Conservation (phyloP, 495 filamentous ascomycete genomes). For the Aspergillus haitiensis region DNA sequence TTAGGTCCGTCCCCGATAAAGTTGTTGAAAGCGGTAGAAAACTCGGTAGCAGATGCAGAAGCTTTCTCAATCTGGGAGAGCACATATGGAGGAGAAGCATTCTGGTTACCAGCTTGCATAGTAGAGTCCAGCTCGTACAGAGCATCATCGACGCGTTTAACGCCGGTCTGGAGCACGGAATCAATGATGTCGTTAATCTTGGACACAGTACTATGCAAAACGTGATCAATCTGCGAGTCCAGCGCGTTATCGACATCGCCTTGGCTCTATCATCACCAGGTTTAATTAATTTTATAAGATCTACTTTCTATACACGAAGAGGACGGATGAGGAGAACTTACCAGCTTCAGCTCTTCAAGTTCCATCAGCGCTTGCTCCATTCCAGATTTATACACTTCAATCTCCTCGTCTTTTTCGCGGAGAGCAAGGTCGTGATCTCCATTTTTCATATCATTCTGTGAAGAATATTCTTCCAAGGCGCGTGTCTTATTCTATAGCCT, state of each 20-base stretch:
- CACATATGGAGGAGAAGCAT: slow-evolving; percentile 92
- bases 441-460: slow-evolving; percentile 73
- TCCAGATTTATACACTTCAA: slow-evolving; percentile 93
- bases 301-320: too few species aligned
- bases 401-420: slow-evolving; percentile 92
- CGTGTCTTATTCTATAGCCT: slow-evolving; percentile 68
- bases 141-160: slow-evolving; percentile 93
- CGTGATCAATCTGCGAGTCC: slow-evolving; percentile 85
- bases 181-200: slow-evolving; percentile 99
- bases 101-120: slow-evolving; percentile 98
- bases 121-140: slow-evolving; percentile 95
- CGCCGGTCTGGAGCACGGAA: slow-evolving; percentile 89
- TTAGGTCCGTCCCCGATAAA: slow-evolving; percentile 96
- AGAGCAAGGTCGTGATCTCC: slow-evolving; percentile 82
- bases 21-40: slow-evolving; percentile 95
- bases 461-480: slow-evolving; percentile 78
- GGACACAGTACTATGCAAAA: slow-evolving; percentile 78
- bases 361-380: slow-evolving; percentile 95
- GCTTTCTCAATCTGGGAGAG: slow-evolving; percentile 97
- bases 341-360: slow-evolving; percentile 75
- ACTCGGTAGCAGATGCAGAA: slow-evolving; percentile 89
- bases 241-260: slow-evolving; percentile 77
- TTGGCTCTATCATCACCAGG: slow-evolving; percentile 45
- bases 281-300: background rate
- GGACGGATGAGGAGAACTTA: slow-evolving; percentile 25